Percentiles rank a stretch among this genome's conserved stretches.
phyloP scores from a whole-genome alignment of 176 grass and related monocot genomes.

The Urochloa ruziziensis region DNA sequence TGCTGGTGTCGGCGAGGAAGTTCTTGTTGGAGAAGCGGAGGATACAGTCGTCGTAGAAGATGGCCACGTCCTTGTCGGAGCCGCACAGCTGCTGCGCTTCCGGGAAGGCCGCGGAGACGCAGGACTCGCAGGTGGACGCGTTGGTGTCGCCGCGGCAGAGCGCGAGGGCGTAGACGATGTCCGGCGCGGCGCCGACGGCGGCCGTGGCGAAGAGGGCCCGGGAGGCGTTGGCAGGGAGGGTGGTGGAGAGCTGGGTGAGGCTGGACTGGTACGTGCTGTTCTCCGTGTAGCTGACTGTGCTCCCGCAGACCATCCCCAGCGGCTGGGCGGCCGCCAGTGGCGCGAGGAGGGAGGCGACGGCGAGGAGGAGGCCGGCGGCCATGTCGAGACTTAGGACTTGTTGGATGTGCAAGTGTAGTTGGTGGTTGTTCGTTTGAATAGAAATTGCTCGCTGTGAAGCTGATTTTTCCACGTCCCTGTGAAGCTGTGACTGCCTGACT shows the following conservation, averaged over 20 bases:
- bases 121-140: conserved; percentile 18
- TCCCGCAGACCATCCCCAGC: background rate
- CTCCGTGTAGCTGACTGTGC: background rate
- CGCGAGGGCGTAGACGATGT: conserved; percentile 30
- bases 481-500: too few species aligned
- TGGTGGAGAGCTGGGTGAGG: conserved; percentile 37
- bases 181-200: background rate
- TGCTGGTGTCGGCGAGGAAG: background rate
- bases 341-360: background rate
- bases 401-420: too few species aligned
- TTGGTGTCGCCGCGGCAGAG: conserved; percentile 49
- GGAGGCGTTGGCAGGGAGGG: conserved; percentile 21
- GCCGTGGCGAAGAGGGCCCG: conserved; percentile 14
- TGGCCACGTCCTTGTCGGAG: background rate
- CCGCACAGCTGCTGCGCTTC: conserved; percentile 6
- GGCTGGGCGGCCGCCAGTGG: background rate
- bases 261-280: conserved; percentile 36
- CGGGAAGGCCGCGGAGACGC: conserved; percentile 28
- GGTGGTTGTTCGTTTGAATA: too few species aligned
- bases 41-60: conserved; percentile 28
- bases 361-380: background rate
- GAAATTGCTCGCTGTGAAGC: too few species aligned
- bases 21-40: conserved; percentile 33
- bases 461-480: too few species aligned
- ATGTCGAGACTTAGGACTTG: background rate